These are phyloP conservation scores for Coix lacrymajobi DNA, from an alignment of 176 grass and related monocot species.

Conservation along the genomic window DNA sequence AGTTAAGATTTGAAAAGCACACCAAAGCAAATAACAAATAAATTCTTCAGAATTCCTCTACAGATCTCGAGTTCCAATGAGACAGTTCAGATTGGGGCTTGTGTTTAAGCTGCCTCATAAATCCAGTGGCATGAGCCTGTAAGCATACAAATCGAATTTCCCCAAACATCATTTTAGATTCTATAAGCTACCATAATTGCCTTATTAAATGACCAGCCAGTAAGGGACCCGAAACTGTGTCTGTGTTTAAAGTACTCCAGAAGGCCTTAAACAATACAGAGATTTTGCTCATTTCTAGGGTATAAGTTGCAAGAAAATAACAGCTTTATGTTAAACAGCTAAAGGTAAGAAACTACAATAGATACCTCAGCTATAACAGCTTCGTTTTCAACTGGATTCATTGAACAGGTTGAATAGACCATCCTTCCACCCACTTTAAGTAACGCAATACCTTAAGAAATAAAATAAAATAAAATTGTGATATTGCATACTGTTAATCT, in stretches of 20 bases:
- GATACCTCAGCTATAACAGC: constrained; percentile 80
- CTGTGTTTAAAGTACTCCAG: not conserved
- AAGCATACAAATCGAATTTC: not conserved
- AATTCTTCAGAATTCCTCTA: not conserved
- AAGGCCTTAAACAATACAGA: not conserved
- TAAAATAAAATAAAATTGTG: not conserved
- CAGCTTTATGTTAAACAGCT: not conserved
- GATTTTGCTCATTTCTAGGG: not conserved
- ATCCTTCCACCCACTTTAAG: constrained; percentile 89
- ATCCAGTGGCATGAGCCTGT: not conserved
- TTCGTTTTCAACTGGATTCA: constrained; percentile 99
- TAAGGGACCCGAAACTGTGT: not conserved
- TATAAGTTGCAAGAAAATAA: constrained; percentile 1
- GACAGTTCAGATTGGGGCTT: not conserved
- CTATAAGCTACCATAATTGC: not conserved
- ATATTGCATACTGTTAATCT: not conserved
- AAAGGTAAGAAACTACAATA: not conserved
- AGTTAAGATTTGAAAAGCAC: not conserved
- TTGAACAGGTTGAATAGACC: constrained; percentile 97
- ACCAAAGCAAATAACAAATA: not conserved
- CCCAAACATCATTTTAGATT: constrained; percentile 5
- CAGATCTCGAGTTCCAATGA: not conserved
- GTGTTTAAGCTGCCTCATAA: not conserved
- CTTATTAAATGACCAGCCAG: not conserved
- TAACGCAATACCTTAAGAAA: constrained; percentile 64